phyloP scores from a whole-genome alignment of 1,284 basidiomycete species.

The Mycena citricolor region DNA sequence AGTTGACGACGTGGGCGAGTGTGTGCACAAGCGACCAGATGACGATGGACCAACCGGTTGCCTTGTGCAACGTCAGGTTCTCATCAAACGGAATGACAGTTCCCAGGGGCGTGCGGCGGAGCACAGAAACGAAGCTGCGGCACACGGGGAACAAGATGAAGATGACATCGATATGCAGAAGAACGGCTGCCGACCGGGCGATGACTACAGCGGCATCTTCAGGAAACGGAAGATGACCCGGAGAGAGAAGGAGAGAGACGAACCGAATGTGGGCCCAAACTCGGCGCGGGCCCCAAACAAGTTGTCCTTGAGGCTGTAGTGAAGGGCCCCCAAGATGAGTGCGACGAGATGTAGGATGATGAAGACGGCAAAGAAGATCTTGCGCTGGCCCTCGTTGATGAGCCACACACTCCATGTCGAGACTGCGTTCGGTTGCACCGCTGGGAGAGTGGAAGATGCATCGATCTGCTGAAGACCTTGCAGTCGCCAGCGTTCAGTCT shows the following conservation, averaged over 20 bases:
- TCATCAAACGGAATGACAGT: slow-evolving; percentile 87
- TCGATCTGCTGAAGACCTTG: slow-evolving; percentile 26
- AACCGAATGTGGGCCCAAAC: slow-evolving; percentile 76
- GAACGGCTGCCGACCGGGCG: slow-evolving; percentile 80
- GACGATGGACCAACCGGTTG: slow-evolving; percentile 84
- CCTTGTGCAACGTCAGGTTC: slow-evolving; percentile 86
- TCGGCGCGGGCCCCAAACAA: slow-evolving; percentile 53
- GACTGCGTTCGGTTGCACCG: not conserved
- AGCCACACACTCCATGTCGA: slow-evolving; percentile 72
- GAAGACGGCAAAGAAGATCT: slow-evolving; percentile 75
- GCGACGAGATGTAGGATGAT: slow-evolving; percentile 75
- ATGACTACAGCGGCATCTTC: slow-evolving; percentile 51
- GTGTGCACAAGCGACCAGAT: slow-evolving; percentile 75
- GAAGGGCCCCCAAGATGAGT: slow-evolving; percentile 67
- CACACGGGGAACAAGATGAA: slow-evolving; percentile 91
- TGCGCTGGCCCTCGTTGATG: slow-evolving; percentile 84
- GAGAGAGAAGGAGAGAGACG: slow-evolving; percentile 49
- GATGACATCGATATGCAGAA: slow-evolving; percentile 84
- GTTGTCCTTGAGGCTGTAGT: slow-evolving; percentile 79
- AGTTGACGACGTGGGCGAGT: slow-evolving; percentile 79
- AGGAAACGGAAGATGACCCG: slow-evolving; percentile 49
- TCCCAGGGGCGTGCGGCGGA: slow-evolving; percentile 81
- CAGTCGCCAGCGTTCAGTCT: slow-evolving; percentile 27
- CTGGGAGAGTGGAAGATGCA: not conserved
- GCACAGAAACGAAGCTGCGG: slow-evolving; percentile 84